These are phyloP conservation scores for Nemania sp. DNA, from an alignment of 2,329 filamentous ascomycete genomes.

Conservation along the genomic window DNA sequence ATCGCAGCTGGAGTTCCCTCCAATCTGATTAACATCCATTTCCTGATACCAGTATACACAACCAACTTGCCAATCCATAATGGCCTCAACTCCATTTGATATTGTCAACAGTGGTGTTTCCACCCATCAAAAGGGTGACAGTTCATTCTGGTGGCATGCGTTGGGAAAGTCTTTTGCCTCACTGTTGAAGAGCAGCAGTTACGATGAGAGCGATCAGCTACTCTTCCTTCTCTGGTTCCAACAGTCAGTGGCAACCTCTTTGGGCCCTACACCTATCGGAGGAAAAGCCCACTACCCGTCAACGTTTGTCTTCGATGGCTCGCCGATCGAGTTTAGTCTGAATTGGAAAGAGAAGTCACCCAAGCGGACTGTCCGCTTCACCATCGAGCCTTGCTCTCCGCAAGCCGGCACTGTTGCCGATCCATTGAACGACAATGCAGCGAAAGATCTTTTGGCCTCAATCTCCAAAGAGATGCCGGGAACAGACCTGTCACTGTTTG, in stretches of 20 bases:
- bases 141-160: constrained; percentile 14
- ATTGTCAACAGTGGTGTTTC: too few relatives aligned
- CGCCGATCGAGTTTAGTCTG: constrained; percentile 12
- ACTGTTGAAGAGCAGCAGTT: constrained; percentile 2
- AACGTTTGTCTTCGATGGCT: constrained; percentile 4
- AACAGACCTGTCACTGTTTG: constrained; percentile 12
- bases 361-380: constrained; percentile 14
- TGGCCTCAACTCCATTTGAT: too few relatives aligned
- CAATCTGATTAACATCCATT: too few relatives aligned
- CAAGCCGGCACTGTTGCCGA: constrained; percentile 8
- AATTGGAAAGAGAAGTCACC: constrained; percentile 22
- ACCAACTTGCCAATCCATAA: too few relatives aligned
- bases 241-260: not conserved
- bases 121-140: too few relatives aligned
- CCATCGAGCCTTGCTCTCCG: not conserved
- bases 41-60: too few relatives aligned
- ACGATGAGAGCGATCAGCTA: constrained; percentile 3
- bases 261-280: constrained; percentile 8
- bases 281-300: constrained; percentile 5
- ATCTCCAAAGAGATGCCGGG: constrained; percentile 1
- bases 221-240: constrained; percentile 20
- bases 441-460: not conserved
- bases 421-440: constrained; percentile 3
- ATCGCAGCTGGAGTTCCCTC: too few relatives aligned
- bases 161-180: not conserved